A percentile compares a stretch with the other conserved stretches of the same genome.
Evolutionary conservation across 1,284 basidiomycete genomes (phyloP).

Genomic region (Malassezia pachydermatis): DNA sequence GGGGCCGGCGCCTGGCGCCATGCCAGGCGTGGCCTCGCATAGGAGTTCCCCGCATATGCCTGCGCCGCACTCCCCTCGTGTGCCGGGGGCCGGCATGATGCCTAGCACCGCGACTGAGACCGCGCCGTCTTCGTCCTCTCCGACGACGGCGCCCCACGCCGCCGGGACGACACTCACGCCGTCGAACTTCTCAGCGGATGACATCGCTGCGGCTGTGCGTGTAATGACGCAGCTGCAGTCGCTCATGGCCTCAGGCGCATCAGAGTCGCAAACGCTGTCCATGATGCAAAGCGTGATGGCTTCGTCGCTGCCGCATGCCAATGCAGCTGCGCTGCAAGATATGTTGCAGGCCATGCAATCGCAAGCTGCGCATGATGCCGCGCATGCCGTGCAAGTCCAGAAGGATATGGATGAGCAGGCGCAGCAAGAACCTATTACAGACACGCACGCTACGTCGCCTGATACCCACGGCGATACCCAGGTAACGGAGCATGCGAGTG

Average conservation of each 20-base stretch:
- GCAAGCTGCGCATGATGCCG: not conserved
- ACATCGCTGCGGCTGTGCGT: conserved; percentile 10
- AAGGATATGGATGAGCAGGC: conserved; percentile 22
- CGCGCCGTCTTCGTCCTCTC: conserved; percentile 16
- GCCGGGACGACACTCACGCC: not conserved
- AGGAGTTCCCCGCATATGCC: conserved; percentile 14
- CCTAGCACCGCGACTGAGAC: not conserved
- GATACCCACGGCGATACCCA: not conserved
- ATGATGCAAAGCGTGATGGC: conserved; percentile 17
- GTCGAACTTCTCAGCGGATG: conserved; percentile 13
- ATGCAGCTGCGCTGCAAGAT: conserved; percentile 8
- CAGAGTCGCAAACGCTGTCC: conserved; percentile 13
- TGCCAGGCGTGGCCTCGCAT: too few species aligned
- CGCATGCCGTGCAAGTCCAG: conserved; percentile 26
- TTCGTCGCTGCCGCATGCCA: conserved; percentile 19
- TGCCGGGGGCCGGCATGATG: conserved; percentile 7
- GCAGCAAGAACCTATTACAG: too few species aligned
- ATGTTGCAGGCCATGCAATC: conserved; percentile 8
- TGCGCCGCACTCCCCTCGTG: conserved; percentile 8
- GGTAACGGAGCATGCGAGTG: too few species aligned
- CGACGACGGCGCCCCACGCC: conserved; percentile 10
- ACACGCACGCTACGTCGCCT: not conserved
- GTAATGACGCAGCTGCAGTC: conserved; percentile 16
- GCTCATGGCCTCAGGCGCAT: conserved; percentile 1
- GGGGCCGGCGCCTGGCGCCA: conserved; percentile 13